Evolutionary conservation across 371 early-diverging fungal genomes (phyloP).

Genomic region (Mucor indicus): DNA sequence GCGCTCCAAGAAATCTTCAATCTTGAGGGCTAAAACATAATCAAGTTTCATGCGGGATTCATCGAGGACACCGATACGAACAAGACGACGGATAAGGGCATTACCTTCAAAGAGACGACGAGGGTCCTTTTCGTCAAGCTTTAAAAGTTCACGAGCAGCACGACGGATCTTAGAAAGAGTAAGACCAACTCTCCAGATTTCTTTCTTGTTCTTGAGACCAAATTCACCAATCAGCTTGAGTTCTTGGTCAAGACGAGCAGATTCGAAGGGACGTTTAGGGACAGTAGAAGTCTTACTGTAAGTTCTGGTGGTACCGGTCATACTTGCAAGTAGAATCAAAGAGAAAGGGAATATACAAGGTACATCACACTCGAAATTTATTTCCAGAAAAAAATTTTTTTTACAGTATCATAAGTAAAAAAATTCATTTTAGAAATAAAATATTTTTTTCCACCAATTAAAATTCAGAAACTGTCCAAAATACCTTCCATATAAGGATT

Average conservation of each 20-base stretch:
- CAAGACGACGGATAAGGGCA: conserved; percentile 97
- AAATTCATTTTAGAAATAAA: too few species aligned
- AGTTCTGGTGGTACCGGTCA: conserved; percentile 52
- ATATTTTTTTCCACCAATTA: too few species aligned
- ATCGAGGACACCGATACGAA: conserved; percentile 97
- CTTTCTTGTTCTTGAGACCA: conserved; percentile 99
- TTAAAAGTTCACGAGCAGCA: conserved; percentile 99
- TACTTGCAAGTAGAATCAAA: too few species aligned
- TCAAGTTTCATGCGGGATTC: conserved; percentile 98
- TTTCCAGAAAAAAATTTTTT: too few species aligned
- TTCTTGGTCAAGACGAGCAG: conserved; percentile 99
- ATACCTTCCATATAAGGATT: too few species aligned
- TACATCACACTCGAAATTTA: too few species aligned
- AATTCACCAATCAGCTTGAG: conserved; percentile 98
- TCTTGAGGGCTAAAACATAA: conserved; percentile 97
- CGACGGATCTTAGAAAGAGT: conserved; percentile 99
- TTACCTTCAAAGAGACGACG: conserved; percentile 99
- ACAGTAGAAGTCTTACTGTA: conserved; percentile 97
- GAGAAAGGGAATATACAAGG: too few species aligned
- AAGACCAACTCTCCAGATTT: conserved; percentile 98
- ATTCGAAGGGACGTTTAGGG: conserved; percentile 98
- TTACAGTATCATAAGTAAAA: too few species aligned
- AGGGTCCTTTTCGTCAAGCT: conserved; percentile 96
- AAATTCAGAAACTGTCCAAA: too few species aligned
- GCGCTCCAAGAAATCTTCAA: conserved; percentile 99